Conservation (phyloP, 2,329 filamentous ascomycete species). For the Venturia effusa region DNA sequence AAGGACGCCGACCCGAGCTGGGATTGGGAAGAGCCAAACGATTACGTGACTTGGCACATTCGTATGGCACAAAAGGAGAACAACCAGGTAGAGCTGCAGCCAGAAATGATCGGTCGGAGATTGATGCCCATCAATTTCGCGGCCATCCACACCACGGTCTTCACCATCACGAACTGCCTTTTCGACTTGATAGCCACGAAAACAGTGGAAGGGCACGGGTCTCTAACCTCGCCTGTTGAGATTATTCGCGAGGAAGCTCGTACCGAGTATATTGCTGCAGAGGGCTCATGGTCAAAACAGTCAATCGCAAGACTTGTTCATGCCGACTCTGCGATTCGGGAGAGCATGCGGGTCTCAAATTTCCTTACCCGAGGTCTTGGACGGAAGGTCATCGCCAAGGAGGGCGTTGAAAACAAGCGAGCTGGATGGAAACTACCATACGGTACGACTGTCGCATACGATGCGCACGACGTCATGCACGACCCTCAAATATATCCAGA, state of each 20-base stretch:
- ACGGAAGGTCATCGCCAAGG: slow-evolving; percentile 25
- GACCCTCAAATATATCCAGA: slow-evolving; percentile 10
- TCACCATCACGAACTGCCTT: slow-evolving; percentile 28
- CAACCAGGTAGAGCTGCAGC: slow-evolving; percentile 20
- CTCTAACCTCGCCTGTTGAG: neutral
- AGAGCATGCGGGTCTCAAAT: slow-evolving; percentile 11
- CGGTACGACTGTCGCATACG: slow-evolving; percentile 24
- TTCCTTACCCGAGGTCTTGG: slow-evolving; percentile 20
- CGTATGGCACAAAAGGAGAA: slow-evolving; percentile 23
- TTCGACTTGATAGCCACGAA: slow-evolving; percentile 22
- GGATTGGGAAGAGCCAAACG: slow-evolving; percentile 25
- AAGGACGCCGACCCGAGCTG: slow-evolving; percentile 10
- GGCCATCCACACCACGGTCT: slow-evolving; percentile 29
- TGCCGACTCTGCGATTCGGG: slow-evolving; percentile 12
- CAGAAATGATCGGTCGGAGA: slow-evolving; percentile 24
- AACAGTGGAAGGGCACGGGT: neutral
- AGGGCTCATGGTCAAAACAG: neutral
- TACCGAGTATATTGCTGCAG: neutral
- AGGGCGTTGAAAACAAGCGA: slow-evolving; percentile 20
- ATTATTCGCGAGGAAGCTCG: slow-evolving; percentile 4
- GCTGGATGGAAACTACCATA: slow-evolving; percentile 16
- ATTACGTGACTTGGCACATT: slow-evolving; percentile 32
- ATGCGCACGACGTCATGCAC: slow-evolving; percentile 1
- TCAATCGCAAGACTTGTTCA: neutral
- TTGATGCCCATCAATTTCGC: slow-evolving; percentile 27